Evolutionary conservation across 352 stramenopile species (phyloP).

Genomic region (Nannochloropsis limnetica): DNA sequence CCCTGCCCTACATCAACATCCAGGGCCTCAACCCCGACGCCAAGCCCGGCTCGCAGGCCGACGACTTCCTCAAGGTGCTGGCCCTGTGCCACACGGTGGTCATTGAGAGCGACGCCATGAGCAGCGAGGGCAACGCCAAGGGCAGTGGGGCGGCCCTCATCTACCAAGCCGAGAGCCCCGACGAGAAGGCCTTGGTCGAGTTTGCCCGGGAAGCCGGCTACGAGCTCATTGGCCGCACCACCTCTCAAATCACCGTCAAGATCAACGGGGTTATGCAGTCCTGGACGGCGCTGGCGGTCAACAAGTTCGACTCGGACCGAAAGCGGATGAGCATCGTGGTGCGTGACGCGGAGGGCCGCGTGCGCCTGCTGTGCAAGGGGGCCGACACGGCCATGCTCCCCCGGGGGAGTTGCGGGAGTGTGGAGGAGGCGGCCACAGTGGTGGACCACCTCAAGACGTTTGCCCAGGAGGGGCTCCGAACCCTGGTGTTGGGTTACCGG

Average conservation of each 20-base stretch:
- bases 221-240: constrained; percentile 38
- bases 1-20: background rate
- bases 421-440: constrained; percentile 44
- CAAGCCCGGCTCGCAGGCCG: constrained; percentile 4
- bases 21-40: constrained; percentile 25
- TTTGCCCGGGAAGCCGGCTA: constrained; percentile 35
- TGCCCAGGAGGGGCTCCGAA: constrained; percentile 72
- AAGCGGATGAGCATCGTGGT: constrained; percentile 98
- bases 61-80: constrained; percentile 61
- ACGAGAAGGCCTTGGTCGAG: constrained; percentile 51
- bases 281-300: constrained; percentile 85
- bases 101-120: constrained; percentile 75
- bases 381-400: constrained; percentile 72
- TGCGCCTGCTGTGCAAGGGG: constrained; percentile 69
- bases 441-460: constrained; percentile 66
- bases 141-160: background rate
- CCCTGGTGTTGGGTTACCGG: constrained; percentile 66
- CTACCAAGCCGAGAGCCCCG: constrained; percentile 50
- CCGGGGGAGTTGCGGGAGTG: constrained; percentile 53
- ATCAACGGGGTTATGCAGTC: constrained; percentile 52
- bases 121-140: background rate
- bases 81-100: constrained; percentile 84
- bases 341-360: constrained; percentile 54
- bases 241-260: constrained; percentile 37
- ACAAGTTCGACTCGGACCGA: constrained; percentile 94